Conservation (phyloP, 495 filamentous ascomycete genomes). For the Aspergillus hancockii region DNA sequence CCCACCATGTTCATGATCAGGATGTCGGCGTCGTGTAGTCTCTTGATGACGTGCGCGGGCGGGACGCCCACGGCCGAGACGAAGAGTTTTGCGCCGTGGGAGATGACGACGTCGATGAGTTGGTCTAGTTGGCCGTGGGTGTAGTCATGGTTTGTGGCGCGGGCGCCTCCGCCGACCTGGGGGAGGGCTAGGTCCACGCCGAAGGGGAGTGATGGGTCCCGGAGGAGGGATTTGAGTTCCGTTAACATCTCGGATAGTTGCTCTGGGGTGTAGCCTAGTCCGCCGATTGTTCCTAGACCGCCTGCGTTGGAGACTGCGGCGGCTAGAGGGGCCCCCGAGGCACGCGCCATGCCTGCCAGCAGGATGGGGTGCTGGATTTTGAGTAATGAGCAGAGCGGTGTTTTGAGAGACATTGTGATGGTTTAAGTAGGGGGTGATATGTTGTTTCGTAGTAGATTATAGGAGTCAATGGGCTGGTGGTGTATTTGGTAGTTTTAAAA, state of each 20-base stretch:
- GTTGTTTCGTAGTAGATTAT: neutral
- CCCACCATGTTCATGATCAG: slow-evolving; percentile 97
- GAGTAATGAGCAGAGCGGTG: slow-evolving; percentile 73
- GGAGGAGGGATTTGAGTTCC: slow-evolving; percentile 74
- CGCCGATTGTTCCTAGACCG: slow-evolving; percentile 82
- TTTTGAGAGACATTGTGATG: slow-evolving; percentile 59
- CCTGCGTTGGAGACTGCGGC: slow-evolving; percentile 88
- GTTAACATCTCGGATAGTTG: slow-evolving; percentile 79
- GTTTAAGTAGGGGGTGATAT: neutral
- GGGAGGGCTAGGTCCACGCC: slow-evolving; percentile 87
- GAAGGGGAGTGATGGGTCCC: slow-evolving; percentile 67
- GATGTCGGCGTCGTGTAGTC: slow-evolving; percentile 72
- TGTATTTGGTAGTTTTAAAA: neutral
- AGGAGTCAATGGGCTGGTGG: neutral
- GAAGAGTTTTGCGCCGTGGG: slow-evolving; percentile 76
- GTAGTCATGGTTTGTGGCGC: slow-evolving; percentile 91
- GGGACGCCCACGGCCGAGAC: slow-evolving; percentile 83
- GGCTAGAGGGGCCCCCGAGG: slow-evolving; percentile 73
- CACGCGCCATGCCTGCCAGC: slow-evolving; percentile 86
- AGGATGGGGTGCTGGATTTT: slow-evolving; percentile 80
- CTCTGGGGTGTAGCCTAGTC: slow-evolving; percentile 78
- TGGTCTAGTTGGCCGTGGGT: slow-evolving; percentile 80
- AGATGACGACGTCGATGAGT: slow-evolving; percentile 76
- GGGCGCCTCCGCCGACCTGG: slow-evolving; percentile 74
- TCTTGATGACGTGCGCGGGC: slow-evolving; percentile 64